These are phyloP conservation scores for Plantago coronopus DNA, from an alignment of 305 asterid genomes.

Conservation along the genomic window DNA sequence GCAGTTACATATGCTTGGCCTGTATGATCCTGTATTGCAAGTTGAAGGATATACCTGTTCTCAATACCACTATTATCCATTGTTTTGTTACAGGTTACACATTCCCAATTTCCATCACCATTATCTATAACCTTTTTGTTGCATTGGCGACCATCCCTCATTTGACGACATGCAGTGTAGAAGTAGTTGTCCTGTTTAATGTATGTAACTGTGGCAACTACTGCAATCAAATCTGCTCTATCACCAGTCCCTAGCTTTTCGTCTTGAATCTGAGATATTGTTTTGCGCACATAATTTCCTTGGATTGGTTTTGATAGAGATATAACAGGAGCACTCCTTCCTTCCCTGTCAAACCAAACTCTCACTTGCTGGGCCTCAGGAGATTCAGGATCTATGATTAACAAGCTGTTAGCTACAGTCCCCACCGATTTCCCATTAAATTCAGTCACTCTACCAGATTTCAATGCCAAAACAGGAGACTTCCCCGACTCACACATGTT, in stretches of 20 bases:
- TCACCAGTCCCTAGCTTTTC: slow-evolving; percentile 85
- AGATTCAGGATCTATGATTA: slow-evolving; percentile 79
- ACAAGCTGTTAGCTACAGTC: slow-evolving; percentile 56
- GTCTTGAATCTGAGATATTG: slow-evolving; percentile 82
- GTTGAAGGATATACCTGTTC: slow-evolving; percentile 73
- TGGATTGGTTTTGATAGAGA: slow-evolving; percentile 41
- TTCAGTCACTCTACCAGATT: slow-evolving; percentile 63
- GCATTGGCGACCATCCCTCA: slow-evolving; percentile 79
- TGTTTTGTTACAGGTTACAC: slow-evolving; percentile 63
- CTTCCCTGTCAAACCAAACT: slow-evolving; percentile 69
- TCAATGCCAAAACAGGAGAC: slow-evolving; percentile 81
- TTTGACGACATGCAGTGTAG: slow-evolving; percentile 74
- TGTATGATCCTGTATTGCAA: slow-evolving; percentile 89
- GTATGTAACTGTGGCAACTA: slow-evolving; percentile 60
- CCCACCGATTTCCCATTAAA: slow-evolving; percentile 56
- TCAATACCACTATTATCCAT: slow-evolving; percentile 80
- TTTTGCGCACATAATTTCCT: slow-evolving; percentile 69
- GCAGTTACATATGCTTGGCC: slow-evolving; percentile 84
- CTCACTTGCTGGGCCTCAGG: slow-evolving; percentile 66
- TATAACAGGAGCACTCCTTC: slow-evolving; percentile 55
- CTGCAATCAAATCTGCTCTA: slow-evolving; percentile 88
- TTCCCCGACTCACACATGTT: slow-evolving; percentile 72
- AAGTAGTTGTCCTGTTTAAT: slow-evolving; percentile 66
- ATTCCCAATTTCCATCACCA: slow-evolving; percentile 80
- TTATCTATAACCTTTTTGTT: slow-evolving; percentile 74